A percentile compares a stretch with the other conserved stretches of the same genome.
phyloP scores from a whole-genome alignment of 2,329 filamentous ascomycete species.

The Alternaria postmessia region DNA sequence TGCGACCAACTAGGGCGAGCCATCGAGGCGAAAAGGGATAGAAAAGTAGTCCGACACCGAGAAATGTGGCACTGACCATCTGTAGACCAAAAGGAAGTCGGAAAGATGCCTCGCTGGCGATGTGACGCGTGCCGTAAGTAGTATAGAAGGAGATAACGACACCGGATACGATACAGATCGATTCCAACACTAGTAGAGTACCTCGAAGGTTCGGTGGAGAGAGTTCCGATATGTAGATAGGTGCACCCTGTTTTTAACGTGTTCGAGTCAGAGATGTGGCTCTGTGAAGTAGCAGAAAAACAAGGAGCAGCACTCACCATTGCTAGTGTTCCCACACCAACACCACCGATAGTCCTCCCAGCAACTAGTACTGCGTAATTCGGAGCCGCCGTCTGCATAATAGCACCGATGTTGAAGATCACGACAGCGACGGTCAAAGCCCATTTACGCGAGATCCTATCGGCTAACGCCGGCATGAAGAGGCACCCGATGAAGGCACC shows the following conservation, averaged over 20 bases:
- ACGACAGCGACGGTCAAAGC: slow-evolving; percentile 43
- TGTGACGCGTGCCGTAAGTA: slow-evolving; percentile 10
- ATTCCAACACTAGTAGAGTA: slow-evolving; percentile 8
- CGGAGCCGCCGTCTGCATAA: slow-evolving; percentile 57
- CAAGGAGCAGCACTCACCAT: no score
- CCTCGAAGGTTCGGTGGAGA: slow-evolving; percentile 12
- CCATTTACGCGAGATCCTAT: slow-evolving; percentile 59
- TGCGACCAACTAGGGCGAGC: slow-evolving; percentile 13
- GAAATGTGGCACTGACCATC: slow-evolving; percentile 1
- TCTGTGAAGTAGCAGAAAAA: not conserved
- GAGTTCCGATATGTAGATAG: slow-evolving; percentile 9
- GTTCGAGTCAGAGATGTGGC: no score
- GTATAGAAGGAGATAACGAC: slow-evolving; percentile 10
- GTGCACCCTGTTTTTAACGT: slow-evolving; percentile 27
- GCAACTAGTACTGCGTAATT: slow-evolving; percentile 58
- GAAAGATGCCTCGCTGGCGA: slow-evolving; percentile 1
- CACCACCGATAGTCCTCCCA: slow-evolving; percentile 42
- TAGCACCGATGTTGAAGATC: slow-evolving; percentile 56
- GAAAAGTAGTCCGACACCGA: not conserved
- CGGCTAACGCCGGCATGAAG: slow-evolving; percentile 53
- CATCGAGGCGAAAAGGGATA: slow-evolving; percentile 5
- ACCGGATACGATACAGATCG: slow-evolving; percentile 5
- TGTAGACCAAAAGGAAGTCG: slow-evolving; percentile 4
- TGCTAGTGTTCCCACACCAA: no score
- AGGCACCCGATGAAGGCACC: slow-evolving; percentile 50